Evolutionary conservation across 345 rosid genomes (phyloP).

Genomic region (Arabidopsis thaliana): TAIR10.1 NC_003076.8:23876001-23876500

Average conservation of each 20-base stretch:
- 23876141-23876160: neutral
- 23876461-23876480: constrained; percentile 14
- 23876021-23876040: neutral
- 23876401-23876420: constrained; percentile 35
- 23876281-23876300: constrained; percentile 34
- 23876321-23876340: neutral
- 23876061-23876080: neutral
- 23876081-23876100: neutral
- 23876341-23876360: neutral
- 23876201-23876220: neutral
- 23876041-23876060: neutral
- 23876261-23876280: constrained; percentile 32
- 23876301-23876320: neutral
- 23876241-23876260: neutral
- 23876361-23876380: neutral
- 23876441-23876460: constrained; percentile 26
- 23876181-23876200: neutral
- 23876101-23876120: neutral
- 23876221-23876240: neutral
- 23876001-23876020: neutral
- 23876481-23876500: constrained; percentile 16
- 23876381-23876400: neutral
- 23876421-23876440: constrained; percentile 22
- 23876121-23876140: neutral
- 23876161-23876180: neutral